These are phyloP conservation scores for Cordyceps farinosa DNA, from an alignment of 2,329 filamentous ascomycete genomes.

Conservation along the genomic window DNA sequence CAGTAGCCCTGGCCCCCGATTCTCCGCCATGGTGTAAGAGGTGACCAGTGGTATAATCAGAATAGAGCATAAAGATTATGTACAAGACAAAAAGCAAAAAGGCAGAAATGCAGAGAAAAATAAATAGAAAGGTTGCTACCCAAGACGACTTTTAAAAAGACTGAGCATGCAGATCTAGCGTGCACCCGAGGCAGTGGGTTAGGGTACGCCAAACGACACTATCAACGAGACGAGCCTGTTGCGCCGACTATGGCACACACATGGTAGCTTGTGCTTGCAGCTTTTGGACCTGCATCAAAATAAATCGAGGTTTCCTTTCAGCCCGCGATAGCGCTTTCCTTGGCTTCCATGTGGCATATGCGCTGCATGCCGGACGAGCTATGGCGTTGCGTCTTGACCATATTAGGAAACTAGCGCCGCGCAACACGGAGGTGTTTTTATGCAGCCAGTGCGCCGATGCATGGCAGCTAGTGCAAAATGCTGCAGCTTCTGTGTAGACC, in stretches of 20 bases:
- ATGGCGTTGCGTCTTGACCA: slow-evolving; percentile 1
- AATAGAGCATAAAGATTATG: background rate
- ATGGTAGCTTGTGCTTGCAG: background rate
- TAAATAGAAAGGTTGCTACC: background rate
- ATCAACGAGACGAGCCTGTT: background rate
- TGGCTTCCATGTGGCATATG: background rate
- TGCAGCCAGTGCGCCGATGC: background rate
- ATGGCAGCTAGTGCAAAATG: background rate
- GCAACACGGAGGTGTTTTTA: background rate
- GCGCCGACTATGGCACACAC: background rate
- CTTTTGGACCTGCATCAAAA: background rate
- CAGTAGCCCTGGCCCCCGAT: slow-evolving; percentile 28
- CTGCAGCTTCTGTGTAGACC: background rate
- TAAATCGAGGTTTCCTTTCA: too few relatives aligned
- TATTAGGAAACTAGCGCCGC: slow-evolving; percentile 7
- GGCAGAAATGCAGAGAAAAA: background rate
- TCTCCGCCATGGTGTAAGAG: slow-evolving; percentile 12
- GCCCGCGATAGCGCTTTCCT: background rate
- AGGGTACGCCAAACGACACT: background rate
- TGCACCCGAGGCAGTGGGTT: background rate
- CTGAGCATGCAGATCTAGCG: background rate
- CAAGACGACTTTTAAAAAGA: background rate
- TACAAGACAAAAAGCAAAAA: background rate
- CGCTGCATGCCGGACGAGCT: background rate
- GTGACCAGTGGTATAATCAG: background rate